Evolutionary conservation across 2,329 filamentous ascomycete species (phyloP).

Genomic region (Chrysosporium keratinophilum): DNA sequence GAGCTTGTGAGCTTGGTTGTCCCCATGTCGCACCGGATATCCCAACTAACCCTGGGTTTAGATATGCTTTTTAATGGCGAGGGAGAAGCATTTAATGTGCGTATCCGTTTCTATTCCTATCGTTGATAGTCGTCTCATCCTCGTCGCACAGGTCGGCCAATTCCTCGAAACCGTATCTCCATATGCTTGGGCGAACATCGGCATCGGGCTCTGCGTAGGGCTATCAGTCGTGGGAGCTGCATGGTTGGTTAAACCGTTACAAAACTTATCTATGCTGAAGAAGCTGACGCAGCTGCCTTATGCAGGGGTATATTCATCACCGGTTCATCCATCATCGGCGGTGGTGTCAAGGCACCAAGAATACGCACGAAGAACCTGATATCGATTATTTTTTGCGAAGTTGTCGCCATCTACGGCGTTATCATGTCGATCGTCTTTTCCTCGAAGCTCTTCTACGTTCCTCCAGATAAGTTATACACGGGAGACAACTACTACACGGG

Average conservation of each 20-base stretch:
- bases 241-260: slow-evolving; percentile 52
- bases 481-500: slow-evolving; percentile 84
- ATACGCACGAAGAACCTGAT: slow-evolving; percentile 99
- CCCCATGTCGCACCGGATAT: slow-evolving; percentile 6
- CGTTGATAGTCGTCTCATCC: slow-evolving; percentile 5
- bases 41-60: slow-evolving; percentile 33
- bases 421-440: slow-evolving; percentile 99
- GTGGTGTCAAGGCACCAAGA: slow-evolving; percentile 88
- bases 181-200: slow-evolving; percentile 82
- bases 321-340: slow-evolving; percentile 91
- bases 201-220: slow-evolving; percentile 89
- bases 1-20: slow-evolving; percentile 56
- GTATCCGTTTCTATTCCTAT: slow-evolving; percentile 24
- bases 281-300: slow-evolving; percentile 6
- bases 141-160: slow-evolving; percentile 58
- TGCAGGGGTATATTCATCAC: slow-evolving; percentile 97
- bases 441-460: slow-evolving; percentile 63
- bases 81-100: slow-evolving; percentile 89
- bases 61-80: slow-evolving; percentile 98
- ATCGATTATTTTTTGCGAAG: slow-evolving; percentile 99
- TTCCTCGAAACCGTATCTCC: slow-evolving; percentile 93
- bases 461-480: slow-evolving; percentile 56
- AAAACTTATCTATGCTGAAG: neutral
- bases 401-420: slow-evolving; percentile 98
- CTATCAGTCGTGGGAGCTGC: slow-evolving; percentile 93